Percentiles rank a stretch among this genome's conserved stretches.
phyloP scores from a whole-genome alignment of 2,329 filamentous ascomycete species.

The Mariannaea sp. region DNA sequence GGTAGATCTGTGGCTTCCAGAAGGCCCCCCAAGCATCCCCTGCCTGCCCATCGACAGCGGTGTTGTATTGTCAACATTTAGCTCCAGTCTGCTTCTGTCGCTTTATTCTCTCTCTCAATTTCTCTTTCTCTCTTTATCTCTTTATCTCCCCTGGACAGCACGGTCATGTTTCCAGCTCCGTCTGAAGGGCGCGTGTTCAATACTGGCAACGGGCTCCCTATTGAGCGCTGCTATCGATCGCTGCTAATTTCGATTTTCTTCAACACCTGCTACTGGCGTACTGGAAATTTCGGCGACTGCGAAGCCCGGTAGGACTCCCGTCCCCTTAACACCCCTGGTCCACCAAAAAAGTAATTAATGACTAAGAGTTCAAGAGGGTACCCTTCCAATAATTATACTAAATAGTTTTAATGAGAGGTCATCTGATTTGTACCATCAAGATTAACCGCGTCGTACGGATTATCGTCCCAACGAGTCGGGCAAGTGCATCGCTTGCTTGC shows the following conservation, averaged over 20 bases:
- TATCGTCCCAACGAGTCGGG: slow-evolving; percentile 19
- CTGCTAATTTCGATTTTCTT: slow-evolving; percentile 29
- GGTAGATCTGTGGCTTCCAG: slow-evolving; percentile 37
- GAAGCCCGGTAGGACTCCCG: slow-evolving; percentile 15
- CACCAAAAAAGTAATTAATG: neutral
- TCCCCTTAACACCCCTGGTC: neutral
- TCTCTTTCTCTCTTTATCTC: slow-evolving; percentile 16
- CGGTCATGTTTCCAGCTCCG: slow-evolving; percentile 16
- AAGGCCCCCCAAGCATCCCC: slow-evolving; percentile 28
- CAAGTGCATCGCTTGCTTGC: slow-evolving; percentile 22
- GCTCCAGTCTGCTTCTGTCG: no score
- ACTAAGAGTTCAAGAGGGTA: slow-evolving; percentile 8
- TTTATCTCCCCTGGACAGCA: slow-evolving; percentile 29
- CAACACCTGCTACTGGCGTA: slow-evolving; percentile 19
- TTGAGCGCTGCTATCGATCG: slow-evolving; percentile 12
- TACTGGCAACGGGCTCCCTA: neutral
- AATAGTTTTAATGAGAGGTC: slow-evolving; percentile 3
- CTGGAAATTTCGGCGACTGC: slow-evolving; percentile 36
- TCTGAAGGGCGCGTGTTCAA: neutral
- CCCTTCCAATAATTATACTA: no score
- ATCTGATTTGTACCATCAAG: slow-evolving; percentile 12
- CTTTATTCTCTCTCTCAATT: neutral
- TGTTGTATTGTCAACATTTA: slow-evolving; percentile 33
- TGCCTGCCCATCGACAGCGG: slow-evolving; percentile 22
- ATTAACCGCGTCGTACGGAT: slow-evolving; percentile 8